Evolutionary conservation across 2,329 filamentous ascomycete species (phyloP).

Genomic region (Dactylellina drechsleri): DNA sequence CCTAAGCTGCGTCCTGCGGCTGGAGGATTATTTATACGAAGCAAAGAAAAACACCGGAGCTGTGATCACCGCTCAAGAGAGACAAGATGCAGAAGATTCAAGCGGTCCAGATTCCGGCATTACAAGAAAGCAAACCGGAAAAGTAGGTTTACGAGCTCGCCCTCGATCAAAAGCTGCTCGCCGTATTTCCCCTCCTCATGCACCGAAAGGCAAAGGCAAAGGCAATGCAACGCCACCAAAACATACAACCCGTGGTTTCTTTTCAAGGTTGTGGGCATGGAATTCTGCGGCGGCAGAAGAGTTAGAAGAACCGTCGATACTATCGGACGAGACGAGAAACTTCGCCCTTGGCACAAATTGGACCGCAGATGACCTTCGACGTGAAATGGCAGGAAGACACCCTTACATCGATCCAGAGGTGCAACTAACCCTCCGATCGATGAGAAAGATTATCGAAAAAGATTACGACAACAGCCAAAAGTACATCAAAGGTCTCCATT

Average conservation of each 20-base stretch:
- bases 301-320: background rate
- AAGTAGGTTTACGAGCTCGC: background rate
- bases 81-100: slow-evolving; percentile 12
- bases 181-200: too few relatives aligned
- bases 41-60: slow-evolving; percentile 17
- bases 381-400: slow-evolving; percentile 26
- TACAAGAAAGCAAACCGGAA: background rate
- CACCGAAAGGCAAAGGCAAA: too few relatives aligned
- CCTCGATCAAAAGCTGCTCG: too few relatives aligned
- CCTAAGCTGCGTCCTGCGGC: slow-evolving; percentile 10
- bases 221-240: too few relatives aligned
- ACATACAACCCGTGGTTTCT: too few relatives aligned
- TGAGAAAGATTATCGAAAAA: background rate
- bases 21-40: slow-evolving; percentile 29
- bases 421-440: background rate
- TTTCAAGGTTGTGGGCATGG: too few relatives aligned
- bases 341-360: slow-evolving; percentile 18
- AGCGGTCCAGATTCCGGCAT: background rate
- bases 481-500: slow-evolving; percentile 26
- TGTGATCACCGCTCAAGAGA: slow-evolving; percentile 1
- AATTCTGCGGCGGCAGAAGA: too few relatives aligned
- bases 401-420: slow-evolving; percentile 50
- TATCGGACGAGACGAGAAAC: slow-evolving; percentile 19
- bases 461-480: slow-evolving; percentile 8
- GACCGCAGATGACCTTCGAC: slow-evolving; percentile 15